These are phyloP conservation scores for Paspalum vaginatum DNA, from an alignment of 176 grass and related monocot genomes.

Conservation along the genomic window DNA sequence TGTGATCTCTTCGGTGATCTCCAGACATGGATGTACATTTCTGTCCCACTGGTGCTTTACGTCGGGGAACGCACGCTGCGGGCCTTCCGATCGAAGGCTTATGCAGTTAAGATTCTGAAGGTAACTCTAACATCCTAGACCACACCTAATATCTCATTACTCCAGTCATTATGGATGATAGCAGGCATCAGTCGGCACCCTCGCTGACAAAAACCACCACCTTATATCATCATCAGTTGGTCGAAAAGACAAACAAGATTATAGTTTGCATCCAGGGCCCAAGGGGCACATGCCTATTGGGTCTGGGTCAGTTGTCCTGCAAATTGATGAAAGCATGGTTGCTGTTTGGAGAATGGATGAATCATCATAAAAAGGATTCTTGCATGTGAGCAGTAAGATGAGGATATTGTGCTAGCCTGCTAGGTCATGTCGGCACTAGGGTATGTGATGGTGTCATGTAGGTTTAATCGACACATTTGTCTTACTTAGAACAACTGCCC, in stretches of 20 bases:
- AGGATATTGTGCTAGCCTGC: not conserved
- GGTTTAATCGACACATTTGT: not conserved
- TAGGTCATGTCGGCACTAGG: constrained; percentile 16
- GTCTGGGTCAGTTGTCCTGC: constrained; percentile 6
- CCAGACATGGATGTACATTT: constrained; percentile 97
- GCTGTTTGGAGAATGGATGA: not conserved
- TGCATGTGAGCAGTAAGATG: not conserved
- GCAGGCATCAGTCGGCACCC: not conserved
- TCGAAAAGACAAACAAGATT: not conserved
- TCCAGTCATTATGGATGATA: not conserved
- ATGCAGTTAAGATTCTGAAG: constrained; percentile 82
- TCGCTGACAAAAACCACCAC: not conserved
- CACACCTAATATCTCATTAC: not conserved
- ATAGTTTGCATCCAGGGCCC: not conserved
- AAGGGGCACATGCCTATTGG: not conserved
- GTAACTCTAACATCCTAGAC: constrained; percentile 43
- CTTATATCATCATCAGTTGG: constrained; percentile 12
- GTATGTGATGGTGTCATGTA: not conserved
- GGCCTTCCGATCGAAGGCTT: constrained; percentile 69
- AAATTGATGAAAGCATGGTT: constrained; percentile 11
- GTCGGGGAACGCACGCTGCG: constrained; percentile 62
- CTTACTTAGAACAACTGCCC: not conserved
- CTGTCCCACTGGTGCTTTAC: constrained; percentile 72
- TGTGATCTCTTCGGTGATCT: constrained; percentile 10
- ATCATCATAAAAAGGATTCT: not conserved